Base-by-base conservation (phyloP, 768 basidiomycete species). In the Leucogyrophana mollusca region DNA sequence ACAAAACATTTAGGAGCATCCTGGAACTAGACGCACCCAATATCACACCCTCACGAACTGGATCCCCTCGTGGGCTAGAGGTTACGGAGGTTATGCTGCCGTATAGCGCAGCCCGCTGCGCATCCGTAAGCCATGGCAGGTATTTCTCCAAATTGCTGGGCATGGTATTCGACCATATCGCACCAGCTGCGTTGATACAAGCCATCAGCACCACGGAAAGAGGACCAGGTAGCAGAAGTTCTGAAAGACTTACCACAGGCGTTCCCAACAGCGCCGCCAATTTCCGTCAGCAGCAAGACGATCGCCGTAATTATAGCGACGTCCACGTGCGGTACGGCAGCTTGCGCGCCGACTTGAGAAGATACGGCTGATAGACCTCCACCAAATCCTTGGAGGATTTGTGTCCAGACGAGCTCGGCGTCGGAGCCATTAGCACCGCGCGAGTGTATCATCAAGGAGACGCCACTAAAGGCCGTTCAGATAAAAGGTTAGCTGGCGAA, bases 381-480 rank as follows among this genome's bases (percentile, higher is more conserved):
- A 14, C 87, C 87, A 8, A 83, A 66, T 38, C 87, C 87, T 65
- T 88, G 87, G 13, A 90, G 69, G 40, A 88, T 62, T 54, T 90
- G 87, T 17, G 77, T 79, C 65, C 77, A 71, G 4, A 88, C 80
- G 22, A 88, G 71, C 51, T 79, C 78, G 2, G 71, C 72, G 25
- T 74, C 70, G 24, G 72, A 77, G 0, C 71, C 78, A 27, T 78
- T 67, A 2, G 83, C 78, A 11, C 85, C 85, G 14, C 82, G 77
- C 4, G 85, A 82, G 55, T 78, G 77, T 50, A 89, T 77, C 86
- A 87, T 88, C 20, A 86, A 64, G 8, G 76, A 77, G 14, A 81
- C 80, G 9, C 85, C 87, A 18, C 74, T 77, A 52, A 37, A n/a
- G n/a, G n/a, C 7, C 13, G 27, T 7, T 30, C 27, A n/a, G 5